phyloP scores from a whole-genome alignment of 768 basidiomycete species.

The Xerocomellus amylosporus region DNA sequence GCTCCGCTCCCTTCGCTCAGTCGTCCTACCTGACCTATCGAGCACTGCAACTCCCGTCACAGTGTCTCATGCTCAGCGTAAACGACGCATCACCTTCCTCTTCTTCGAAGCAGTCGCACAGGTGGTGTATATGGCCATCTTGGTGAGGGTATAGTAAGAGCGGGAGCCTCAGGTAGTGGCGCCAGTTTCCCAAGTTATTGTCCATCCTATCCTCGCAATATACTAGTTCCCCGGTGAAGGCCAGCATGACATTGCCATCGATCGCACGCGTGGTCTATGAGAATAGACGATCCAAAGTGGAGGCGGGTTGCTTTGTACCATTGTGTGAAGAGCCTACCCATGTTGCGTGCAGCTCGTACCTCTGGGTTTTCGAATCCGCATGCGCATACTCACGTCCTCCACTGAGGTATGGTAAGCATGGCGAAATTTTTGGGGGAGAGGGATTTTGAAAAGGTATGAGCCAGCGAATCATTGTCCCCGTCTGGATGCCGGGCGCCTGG shows the following conservation, averaged over 20 bases:
- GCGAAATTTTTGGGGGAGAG: too few species aligned
- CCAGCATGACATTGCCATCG: not conserved
- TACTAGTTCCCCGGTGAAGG: not conserved
- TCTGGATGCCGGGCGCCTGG: too few species aligned
- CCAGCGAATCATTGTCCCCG: too few species aligned
- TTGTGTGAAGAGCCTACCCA: not conserved
- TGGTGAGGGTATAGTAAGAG: conserved; percentile 58
- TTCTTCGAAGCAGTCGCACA: conserved; percentile 83
- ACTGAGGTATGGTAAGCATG: too few species aligned
- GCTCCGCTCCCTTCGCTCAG: conserved; percentile 90
- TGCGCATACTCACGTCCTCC: too few species aligned
- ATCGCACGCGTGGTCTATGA: too few species aligned
- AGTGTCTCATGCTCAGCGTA: conserved; percentile 73
- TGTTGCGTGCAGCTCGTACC: too few species aligned
- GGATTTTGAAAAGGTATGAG: too few species aligned
- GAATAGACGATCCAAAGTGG: not conserved
- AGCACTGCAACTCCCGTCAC: conserved; percentile 48
- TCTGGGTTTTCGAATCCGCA: too few species aligned
- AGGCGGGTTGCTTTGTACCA: not conserved
- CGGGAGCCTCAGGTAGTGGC: not conserved
- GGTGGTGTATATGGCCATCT: conserved; percentile 79
- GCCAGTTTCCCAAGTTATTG: not conserved
- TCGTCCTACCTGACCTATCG: conserved; percentile 78
- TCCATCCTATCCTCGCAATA: conserved; percentile 2
- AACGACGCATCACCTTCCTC: conserved; percentile 84